Conservation (phyloP, 2,329 filamentous ascomycete genomes). For the Colletotrichum magnum region DNA sequence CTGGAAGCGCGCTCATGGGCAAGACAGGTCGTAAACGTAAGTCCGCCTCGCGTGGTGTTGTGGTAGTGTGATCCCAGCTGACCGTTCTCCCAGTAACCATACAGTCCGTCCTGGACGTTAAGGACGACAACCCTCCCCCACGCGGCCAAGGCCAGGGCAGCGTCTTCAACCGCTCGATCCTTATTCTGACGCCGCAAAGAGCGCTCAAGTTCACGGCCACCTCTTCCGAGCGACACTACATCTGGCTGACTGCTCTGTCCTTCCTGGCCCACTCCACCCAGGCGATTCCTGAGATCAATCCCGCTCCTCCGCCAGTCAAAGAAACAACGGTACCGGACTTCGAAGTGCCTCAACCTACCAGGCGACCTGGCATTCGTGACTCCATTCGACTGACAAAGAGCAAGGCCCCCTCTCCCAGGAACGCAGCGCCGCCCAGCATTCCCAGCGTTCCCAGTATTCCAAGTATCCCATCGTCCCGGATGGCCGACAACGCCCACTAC, state of each 20-base stretch:
- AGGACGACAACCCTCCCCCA: slow-evolving; percentile 89
- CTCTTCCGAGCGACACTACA: slow-evolving; percentile 87
- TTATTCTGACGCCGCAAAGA: slow-evolving; percentile 93
- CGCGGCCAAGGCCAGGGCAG: slow-evolving; percentile 73
- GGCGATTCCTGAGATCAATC: slow-evolving; percentile 80
- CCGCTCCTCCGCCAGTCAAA: slow-evolving; percentile 64
- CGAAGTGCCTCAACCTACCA: slow-evolving; percentile 64
- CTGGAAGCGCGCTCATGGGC: slow-evolving; percentile 88
- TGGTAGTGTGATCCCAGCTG: slow-evolving; percentile 44
- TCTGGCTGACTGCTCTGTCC: slow-evolving; percentile 94
- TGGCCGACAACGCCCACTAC: slow-evolving; percentile 54
- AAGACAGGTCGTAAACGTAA: slow-evolving; percentile 95
- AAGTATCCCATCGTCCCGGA: slow-evolving; percentile 53
- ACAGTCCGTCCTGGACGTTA: slow-evolving; percentile 96
- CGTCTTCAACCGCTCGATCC: slow-evolving; percentile 91
- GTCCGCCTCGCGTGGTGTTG: slow-evolving; percentile 55
- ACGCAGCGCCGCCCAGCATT: slow-evolving; percentile 65
- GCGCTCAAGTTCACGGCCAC: slow-evolving; percentile 95
- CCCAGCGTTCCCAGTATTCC: slow-evolving; percentile 63
- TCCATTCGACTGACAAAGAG: slow-evolving; percentile 92
- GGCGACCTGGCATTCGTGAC: slow-evolving; percentile 79
- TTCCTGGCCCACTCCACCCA: slow-evolving; percentile 94
- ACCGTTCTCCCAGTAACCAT: slow-evolving; percentile 78
- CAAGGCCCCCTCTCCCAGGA: slow-evolving; percentile 58
- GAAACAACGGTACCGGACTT: slow-evolving; percentile 65